Evolutionary conservation across 2,329 filamentous ascomycete species (phyloP).

Genomic region (Talaromyces rugulosus): DNA sequence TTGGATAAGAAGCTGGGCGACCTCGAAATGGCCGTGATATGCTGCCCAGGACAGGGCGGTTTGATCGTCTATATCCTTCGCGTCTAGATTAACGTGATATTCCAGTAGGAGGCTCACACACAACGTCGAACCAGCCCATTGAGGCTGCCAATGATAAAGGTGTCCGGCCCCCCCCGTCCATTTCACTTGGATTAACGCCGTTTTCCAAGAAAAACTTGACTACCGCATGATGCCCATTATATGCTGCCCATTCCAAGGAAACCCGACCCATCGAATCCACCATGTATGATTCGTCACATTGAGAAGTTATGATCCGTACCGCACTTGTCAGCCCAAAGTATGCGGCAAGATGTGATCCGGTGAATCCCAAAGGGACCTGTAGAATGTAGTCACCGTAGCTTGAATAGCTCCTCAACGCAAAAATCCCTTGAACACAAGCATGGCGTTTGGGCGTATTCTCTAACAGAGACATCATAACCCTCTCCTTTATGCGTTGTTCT

Average conservation of each 20-base stretch:
- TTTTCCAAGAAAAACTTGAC: not conserved
- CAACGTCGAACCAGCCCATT: not conserved
- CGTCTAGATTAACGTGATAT: not conserved
- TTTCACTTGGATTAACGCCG: not conserved
- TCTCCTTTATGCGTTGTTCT: not conserved
- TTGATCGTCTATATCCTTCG: not conserved
- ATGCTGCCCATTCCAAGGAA: not conserved
- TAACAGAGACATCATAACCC: not conserved
- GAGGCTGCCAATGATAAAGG: not conserved
- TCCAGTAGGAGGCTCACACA: not conserved
- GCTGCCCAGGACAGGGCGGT: constrained; percentile 3
- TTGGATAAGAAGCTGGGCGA: not conserved
- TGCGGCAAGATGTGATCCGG: not conserved
- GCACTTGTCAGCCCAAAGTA: not conserved
- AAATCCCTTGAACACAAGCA: not conserved
- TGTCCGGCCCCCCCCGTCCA: constrained; percentile 5
- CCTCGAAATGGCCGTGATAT: not conserved
- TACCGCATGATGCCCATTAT: not conserved
- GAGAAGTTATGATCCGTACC: no score
- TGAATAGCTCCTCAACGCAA: not conserved
- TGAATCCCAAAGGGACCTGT: not conserved
- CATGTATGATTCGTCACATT: not conserved
- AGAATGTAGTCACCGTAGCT: not conserved
- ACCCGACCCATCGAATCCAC: not conserved
- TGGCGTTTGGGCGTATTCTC: not conserved